A percentile compares a stretch with the other conserved stretches of the same genome.
Conservation (phyloP, 2,329 filamentous ascomycete genomes). For the Hortaea werneckii region DNA sequence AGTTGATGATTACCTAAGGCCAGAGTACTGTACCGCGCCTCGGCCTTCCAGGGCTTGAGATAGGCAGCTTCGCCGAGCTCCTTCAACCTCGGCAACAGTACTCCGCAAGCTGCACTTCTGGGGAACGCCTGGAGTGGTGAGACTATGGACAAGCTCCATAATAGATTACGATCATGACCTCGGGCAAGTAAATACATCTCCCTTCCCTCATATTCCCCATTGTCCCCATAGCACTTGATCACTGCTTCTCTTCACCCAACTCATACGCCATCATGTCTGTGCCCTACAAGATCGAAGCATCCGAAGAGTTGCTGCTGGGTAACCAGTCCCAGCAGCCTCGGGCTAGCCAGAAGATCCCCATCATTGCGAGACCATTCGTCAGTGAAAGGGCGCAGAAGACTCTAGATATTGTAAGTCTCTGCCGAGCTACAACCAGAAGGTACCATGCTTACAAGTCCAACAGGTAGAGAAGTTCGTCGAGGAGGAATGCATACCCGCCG, state of each 20-base stretch:
- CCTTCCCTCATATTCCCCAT: background rate
- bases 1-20: no score
- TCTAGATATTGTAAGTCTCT: slow-evolving; percentile 54
- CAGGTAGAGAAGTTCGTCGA: slow-evolving; percentile 83
- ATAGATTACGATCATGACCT: background rate
- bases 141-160: background rate
- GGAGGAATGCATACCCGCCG: slow-evolving; percentile 71
- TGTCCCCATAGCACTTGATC: background rate
- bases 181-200: background rate
- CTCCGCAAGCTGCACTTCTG: background rate
- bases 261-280: slow-evolving; percentile 20
- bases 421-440: background rate
- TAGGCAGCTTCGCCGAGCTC: background rate
- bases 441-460: background rate
- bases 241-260: background rate
- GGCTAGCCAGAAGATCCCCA: slow-evolving; percentile 48
- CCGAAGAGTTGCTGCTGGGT: slow-evolving; percentile 23
- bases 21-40: no score
- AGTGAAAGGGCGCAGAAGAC: slow-evolving; percentile 78
- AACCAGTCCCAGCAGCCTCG: slow-evolving; percentile 21
- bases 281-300: slow-evolving; percentile 27
- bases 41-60: no score
- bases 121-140: background rate
- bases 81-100: background rate
- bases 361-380: slow-evolving; percentile 53